Evolutionary conservation across 2,329 filamentous ascomycete species (phyloP).

Genomic region (Paramyrothecium roridum): DNA sequence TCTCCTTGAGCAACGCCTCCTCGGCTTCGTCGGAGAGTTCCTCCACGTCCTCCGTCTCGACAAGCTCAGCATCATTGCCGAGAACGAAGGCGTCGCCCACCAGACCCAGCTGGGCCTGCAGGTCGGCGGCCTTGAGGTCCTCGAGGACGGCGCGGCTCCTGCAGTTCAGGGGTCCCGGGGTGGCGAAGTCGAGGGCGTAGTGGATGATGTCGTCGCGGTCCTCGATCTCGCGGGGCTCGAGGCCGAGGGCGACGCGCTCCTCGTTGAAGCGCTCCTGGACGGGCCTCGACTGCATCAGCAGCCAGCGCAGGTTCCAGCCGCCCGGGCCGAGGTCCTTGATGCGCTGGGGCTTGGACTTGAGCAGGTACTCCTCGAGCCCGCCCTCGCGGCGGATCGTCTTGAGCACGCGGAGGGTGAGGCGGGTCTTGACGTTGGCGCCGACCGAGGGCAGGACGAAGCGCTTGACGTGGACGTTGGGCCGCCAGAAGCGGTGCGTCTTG

Average conservation of each 20-base stretch:
- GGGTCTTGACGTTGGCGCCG: constrained; percentile 60
- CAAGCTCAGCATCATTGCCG: constrained; percentile 32
- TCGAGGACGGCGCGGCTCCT: constrained; percentile 33
- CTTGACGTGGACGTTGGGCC: constrained; percentile 70
- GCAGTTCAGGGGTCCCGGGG: constrained; percentile 33
- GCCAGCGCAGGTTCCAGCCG: constrained; percentile 88
- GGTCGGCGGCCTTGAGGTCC: constrained; percentile 33
- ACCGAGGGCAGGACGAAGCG: constrained; percentile 64
- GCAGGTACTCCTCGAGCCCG: constrained; percentile 86
- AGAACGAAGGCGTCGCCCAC: constrained; percentile 41
- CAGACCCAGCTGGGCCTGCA: constrained; percentile 7
- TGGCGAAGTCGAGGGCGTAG: constrained; percentile 38
- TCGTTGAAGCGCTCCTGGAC: constrained; percentile 64
- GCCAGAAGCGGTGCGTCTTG: constrained; percentile 72
- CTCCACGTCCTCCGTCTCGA: constrained; percentile 33
- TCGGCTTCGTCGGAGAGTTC: constrained; percentile 37
- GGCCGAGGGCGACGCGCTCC: constrained; percentile 63
- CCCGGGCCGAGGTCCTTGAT: constrained; percentile 84
- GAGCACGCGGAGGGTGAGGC: constrained; percentile 67
- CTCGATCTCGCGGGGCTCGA: constrained; percentile 40
- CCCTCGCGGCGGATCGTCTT: constrained; percentile 79
- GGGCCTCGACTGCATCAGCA: constrained; percentile 73
- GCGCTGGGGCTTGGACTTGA: constrained; percentile 73
- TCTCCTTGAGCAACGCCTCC: constrained; percentile 22
- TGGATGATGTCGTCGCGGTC: constrained; percentile 34